phyloP scores from a whole-genome alignment of 441 rosid genomes.

The Isatis lusitanica region DNA sequence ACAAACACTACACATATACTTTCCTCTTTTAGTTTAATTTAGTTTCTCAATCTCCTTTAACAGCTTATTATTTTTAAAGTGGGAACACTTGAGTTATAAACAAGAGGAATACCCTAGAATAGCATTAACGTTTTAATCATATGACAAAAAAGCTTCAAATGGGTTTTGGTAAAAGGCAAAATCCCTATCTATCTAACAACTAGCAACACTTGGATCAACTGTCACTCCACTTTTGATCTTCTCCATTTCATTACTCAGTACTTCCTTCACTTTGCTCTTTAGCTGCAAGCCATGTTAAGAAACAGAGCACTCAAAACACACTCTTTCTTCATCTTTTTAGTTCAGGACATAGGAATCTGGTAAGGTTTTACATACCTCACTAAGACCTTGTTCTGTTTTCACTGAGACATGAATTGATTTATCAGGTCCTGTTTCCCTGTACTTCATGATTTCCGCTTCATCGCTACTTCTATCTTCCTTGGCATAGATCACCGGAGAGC shows the following conservation, averaged over 20 bases:
- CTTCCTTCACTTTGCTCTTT: constrained; percentile 54
- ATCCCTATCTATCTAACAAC: constrained; percentile 11
- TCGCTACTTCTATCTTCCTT: constrained; percentile 54
- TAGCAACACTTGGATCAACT: constrained; percentile 20
- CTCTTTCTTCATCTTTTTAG: neutral
- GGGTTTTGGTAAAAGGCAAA: neutral
- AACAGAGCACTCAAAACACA: constrained; percentile 9
- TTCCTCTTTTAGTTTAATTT: no score
- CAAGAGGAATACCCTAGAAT: no score
- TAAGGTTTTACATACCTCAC: constrained; percentile 51
- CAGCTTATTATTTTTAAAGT: no score
- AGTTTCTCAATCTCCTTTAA: no score
- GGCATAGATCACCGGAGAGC: constrained; percentile 51
- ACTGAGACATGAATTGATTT: constrained; percentile 74
- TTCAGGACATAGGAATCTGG: neutral
- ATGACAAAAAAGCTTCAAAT: no score
- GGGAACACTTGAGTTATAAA: no score
- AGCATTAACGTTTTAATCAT: neutral
- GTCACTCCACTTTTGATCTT: constrained; percentile 46
- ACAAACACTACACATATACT: no score
- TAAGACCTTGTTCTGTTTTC: constrained; percentile 63
- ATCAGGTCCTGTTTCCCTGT: constrained; percentile 67
- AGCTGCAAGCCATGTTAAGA: constrained; percentile 52
- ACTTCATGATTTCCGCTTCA: constrained; percentile 54
- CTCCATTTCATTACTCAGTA: constrained; percentile 62